Evolutionary conservation across 257 asterid species (phyloP).

Genomic region (Marsdenia floribunda): DNA sequence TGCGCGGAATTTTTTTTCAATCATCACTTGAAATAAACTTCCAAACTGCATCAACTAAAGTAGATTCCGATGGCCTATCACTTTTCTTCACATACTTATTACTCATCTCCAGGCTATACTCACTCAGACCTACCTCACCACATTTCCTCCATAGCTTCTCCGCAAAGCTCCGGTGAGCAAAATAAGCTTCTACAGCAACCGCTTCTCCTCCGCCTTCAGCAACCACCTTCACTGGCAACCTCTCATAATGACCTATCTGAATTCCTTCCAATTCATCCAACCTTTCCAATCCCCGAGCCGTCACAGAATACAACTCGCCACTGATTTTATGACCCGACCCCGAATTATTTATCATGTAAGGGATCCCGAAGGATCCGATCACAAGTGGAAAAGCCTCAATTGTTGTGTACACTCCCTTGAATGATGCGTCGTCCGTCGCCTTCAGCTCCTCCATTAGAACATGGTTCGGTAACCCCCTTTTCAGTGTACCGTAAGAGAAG

Average conservation of each 20-base stretch:
- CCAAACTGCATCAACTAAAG: constrained; percentile 35
- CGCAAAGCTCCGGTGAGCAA: constrained; percentile 55
- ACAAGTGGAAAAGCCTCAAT: constrained; percentile 49
- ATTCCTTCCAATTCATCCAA: constrained; percentile 69
- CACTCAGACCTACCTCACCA: constrained; percentile 46
- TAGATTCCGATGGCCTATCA: constrained; percentile 34
- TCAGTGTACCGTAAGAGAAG: constrained; percentile 76
- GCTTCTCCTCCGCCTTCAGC: constrained; percentile 13
- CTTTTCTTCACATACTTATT: constrained; percentile 41
- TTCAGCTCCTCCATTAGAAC: constrained; percentile 33
- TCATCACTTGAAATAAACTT: constrained; percentile 37
- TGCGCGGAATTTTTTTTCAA: too few species aligned
- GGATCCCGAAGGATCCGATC: constrained; percentile 69
- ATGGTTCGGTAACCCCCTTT: constrained; percentile 70
- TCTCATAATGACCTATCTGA: constrained; percentile 53
- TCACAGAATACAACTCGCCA: constrained; percentile 65
- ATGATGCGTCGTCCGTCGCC: constrained; percentile 34
- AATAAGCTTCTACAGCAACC: constrained; percentile 50
- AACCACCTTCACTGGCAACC: constrained; percentile 40
- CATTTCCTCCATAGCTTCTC: constrained; percentile 64
- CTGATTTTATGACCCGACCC: constrained; percentile 43
- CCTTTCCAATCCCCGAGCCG: constrained; percentile 29
- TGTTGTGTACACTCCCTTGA: constrained; percentile 45
- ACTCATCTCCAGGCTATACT: constrained; percentile 45
- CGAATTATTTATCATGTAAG: constrained; percentile 54